Percentiles rank a stretch among this genome's conserved stretches.
These are phyloP conservation scores for Boletus eberwhitei DNA, from an alignment of 768 basidiomycete genomes.

Conservation along the genomic window DNA sequence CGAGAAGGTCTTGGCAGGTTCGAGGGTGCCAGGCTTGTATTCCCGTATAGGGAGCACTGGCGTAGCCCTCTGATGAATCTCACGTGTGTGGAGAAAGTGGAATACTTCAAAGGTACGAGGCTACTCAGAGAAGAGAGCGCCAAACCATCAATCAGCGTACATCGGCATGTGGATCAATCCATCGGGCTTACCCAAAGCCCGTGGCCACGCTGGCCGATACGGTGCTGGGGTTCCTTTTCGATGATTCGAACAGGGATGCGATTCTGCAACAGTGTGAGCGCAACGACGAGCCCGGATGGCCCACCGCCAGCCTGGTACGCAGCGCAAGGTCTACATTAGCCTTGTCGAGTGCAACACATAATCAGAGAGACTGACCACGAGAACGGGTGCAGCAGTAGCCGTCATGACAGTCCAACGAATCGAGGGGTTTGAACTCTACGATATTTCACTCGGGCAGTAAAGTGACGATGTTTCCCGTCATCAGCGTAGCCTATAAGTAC, in stretches of 20 bases:
- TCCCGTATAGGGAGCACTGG: slow-evolving; percentile 28
- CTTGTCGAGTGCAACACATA: background rate
- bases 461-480: background rate
- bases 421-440: background rate
- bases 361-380: slow-evolving; percentile 13
- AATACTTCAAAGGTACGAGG: slow-evolving; percentile 43
- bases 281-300: slow-evolving; percentile 32
- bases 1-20: slow-evolving; percentile 10
- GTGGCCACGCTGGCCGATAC: slow-evolving; percentile 37
- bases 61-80: slow-evolving; percentile 33
- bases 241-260: slow-evolving; percentile 51
- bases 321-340: background rate
- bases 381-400: slow-evolving; percentile 11
- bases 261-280: slow-evolving; percentile 37
- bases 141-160: background rate
- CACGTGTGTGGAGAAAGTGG: slow-evolving; percentile 37
- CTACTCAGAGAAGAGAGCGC: background rate
- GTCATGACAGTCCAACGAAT: slow-evolving; percentile 1
- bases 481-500: background rate
- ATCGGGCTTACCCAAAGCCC: slow-evolving; percentile 34
- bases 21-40: slow-evolving; percentile 30
- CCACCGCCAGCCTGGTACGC: slow-evolving; percentile 24
- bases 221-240: slow-evolving; percentile 39
- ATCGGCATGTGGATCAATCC: background rate
- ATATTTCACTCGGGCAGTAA: no score